Base-by-base conservation (phyloP, 306 rosid species). In the Canavalia gladiata region DNA sequence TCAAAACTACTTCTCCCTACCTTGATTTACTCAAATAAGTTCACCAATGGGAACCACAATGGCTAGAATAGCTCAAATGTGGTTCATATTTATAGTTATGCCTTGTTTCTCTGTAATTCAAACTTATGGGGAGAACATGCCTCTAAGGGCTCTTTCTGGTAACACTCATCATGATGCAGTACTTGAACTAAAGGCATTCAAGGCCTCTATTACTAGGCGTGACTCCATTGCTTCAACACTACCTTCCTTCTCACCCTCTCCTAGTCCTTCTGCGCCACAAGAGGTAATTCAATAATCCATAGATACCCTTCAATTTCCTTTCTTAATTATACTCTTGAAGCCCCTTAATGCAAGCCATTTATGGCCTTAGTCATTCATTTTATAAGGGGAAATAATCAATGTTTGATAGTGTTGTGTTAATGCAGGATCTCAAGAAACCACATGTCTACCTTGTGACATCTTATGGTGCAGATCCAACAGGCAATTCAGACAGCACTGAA, bases 391-490 rank as follows among this genome's bases (percentile, higher is more conserved):
- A 74, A 18, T 67, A 3, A 13, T 12, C 4, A 74, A 68, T 72
- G 41, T 30, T 56, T 74, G 13, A 67, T 73, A 69, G 25, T 25
- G 25, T 74, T 34, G 2, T 8, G 54, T 4, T 47, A 45, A 10
- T 68, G 87, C 45, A 91, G 97, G 89, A 75, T 64, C 67, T 31
- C 25, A 62, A 29, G 45, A 84, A 84, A 79, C 49, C 88, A 74
- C 84, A 83, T 1, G 91, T 84, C 49, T 95, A 87, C 63, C 87
- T 42, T 69, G 93, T 86, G 80, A 91, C 94, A 46, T 54, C 88
- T 1, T 95, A 84, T 68, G 99, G 99, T 37, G 99, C 91, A 29
- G 99, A 95, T 84, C 94, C 98, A n/a, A 91, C 94, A 0, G 99
- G 96, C 8, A 77, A 73, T 51, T 50, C 8, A 18, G 99, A 95